phyloP scores from a whole-genome alignment of 176 grass and related monocot genomes.

The Chloris gayana region DNA sequence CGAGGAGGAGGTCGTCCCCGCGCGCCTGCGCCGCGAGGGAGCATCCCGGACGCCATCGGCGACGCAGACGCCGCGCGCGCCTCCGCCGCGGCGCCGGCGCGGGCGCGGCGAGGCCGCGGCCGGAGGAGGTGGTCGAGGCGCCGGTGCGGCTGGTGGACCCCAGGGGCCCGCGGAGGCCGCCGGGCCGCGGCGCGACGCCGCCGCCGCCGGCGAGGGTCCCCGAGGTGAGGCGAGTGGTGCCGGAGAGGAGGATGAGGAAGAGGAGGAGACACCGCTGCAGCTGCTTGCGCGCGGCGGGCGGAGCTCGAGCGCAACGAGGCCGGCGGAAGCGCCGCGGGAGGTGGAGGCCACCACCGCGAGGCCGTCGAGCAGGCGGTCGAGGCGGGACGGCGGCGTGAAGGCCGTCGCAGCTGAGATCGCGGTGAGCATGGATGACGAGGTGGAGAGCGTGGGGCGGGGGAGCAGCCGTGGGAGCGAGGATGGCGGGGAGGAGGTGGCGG shows the following conservation, averaged over 20 bases:
- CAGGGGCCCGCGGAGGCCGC: conserved; percentile 1
- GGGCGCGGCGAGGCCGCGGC: not conserved
- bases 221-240: not conserved
- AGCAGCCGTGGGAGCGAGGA: conserved; percentile 49
- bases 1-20: conserved; percentile 19
- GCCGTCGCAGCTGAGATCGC: not conserved
- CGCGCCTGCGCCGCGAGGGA: conserved; percentile 35
- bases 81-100: not conserved
- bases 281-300: conserved; percentile 19
- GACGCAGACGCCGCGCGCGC: not conserved
- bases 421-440: conserved; percentile 2
- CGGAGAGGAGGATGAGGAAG: not conserved
- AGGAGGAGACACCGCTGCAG: conserved; percentile 24
- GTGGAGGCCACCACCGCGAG: not conserved
- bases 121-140: not conserved
- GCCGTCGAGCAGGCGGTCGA: conserved; percentile 47
- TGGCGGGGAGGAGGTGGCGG: conserved; percentile 4
- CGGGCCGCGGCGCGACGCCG: not conserved
- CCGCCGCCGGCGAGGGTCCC: not conserved
- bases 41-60: conserved; percentile 19
- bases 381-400: conserved; percentile 19
- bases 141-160: conserved; percentile 13
- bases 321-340: not conserved
- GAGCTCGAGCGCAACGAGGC: conserved; percentile 42
- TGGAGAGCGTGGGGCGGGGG: conserved; percentile 15